Base-by-base conservation (phyloP, 108 stramenopile species). In the Pseudonitzschia delicatissima region DNA sequence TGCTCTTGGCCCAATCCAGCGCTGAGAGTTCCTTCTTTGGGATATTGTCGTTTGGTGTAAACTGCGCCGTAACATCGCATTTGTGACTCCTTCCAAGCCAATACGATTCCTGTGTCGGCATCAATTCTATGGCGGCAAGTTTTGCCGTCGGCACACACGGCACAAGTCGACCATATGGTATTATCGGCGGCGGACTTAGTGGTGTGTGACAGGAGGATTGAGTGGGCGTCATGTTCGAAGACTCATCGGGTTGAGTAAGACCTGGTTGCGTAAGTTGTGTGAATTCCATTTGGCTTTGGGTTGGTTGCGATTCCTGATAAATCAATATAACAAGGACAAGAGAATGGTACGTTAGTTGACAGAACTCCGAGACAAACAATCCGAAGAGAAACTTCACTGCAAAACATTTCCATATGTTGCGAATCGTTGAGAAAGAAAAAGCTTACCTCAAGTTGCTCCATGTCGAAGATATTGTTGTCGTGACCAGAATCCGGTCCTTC, bases 141-240 rank as follows among this genome's bases (percentile, higher is more conserved):
- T 36, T 47, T 9, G 33, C 18, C 5, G 45, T 59, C 28, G 52
- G 51, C 61, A 53, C 25, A 45, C 62, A 72, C 6, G 83, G 82
- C 42, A 88, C 79, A 5, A 89, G 73, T 5, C 87, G 72, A 26
- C 77, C 87, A 83, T 80, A 89, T 0, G 87, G 85, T 45, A 83
- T 28, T 12, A 69, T 72, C 32, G 62, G 60, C 0, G 68, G 71
- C 13, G 82, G 87, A 75, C 81, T 76, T 17, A 85, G 69, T 3
- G 80, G 77, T 35, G 77, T 53, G 18, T 52, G 64, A 21, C 68
- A 50, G 31, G 29, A 23, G 15, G 58, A 63, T 23, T 35, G 31
- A 4, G 68, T n/a, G 26, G 36, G 49, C 12, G 62, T 50, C 25
- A 68, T 40, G 1, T 40, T 40, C 12, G 33, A 45, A 5, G 67